These are phyloP conservation scores for Macaranga tanarius DNA, from an alignment of 441 rosid genomes.

Conservation along the genomic window DNA sequence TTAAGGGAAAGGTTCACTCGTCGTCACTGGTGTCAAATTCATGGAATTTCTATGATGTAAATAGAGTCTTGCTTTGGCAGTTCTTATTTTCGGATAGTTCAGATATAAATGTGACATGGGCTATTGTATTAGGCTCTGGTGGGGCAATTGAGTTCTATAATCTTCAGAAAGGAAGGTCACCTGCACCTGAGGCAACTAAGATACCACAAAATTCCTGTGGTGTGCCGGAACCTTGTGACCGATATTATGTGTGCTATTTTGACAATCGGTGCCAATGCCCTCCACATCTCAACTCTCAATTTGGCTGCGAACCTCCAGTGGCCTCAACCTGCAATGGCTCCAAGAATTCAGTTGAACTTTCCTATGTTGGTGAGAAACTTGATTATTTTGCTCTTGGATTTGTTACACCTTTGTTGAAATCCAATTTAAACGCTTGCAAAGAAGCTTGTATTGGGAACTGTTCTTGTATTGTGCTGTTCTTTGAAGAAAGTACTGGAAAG, in stretches of 20 bases:
- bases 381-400: constrained; percentile 63
- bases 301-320: constrained; percentile 50
- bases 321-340: constrained; percentile 49
- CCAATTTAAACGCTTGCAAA: constrained; percentile 54
- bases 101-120: constrained; percentile 60
- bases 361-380: constrained; percentile 48
- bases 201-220: constrained; percentile 52
- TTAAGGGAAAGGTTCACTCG: constrained; percentile 36
- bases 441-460: constrained; percentile 61
- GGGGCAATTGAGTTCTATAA: constrained; percentile 55
- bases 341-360: constrained; percentile 39
- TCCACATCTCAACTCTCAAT: constrained; percentile 31
- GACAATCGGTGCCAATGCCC: constrained; percentile 59
- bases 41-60: constrained; percentile 65
- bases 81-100: constrained; percentile 34
- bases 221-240: constrained; percentile 62
- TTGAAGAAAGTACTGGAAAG: constrained; percentile 51
- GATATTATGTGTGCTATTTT: constrained; percentile 52
- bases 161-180: constrained; percentile 36
- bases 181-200: constrained; percentile 33
- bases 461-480: constrained; percentile 68
- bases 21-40: constrained; percentile 52
- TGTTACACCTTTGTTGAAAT: constrained; percentile 42
- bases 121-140: constrained; percentile 45
- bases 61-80: constrained; percentile 48